These are phyloP conservation scores for Paecilomyces fulvus DNA, from an alignment of 2,329 filamentous ascomycete species.

Conservation along the genomic window DNA sequence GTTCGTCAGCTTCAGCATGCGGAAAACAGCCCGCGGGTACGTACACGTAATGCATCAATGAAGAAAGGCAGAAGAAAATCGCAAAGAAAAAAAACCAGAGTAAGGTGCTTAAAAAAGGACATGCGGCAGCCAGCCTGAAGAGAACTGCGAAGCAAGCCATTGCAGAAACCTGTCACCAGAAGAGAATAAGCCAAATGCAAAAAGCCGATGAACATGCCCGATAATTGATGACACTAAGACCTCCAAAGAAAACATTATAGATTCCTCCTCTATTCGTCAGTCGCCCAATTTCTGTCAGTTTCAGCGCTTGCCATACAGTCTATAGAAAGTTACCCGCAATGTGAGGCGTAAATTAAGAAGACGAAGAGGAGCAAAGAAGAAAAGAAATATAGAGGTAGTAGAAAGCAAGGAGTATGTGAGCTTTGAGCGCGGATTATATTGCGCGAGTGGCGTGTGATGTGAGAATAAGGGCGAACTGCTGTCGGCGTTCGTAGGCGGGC, in stretches of 20 bases:
- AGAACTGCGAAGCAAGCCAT: neutral
- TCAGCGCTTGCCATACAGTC: slow-evolving; percentile 10
- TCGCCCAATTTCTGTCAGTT: slow-evolving; percentile 8
- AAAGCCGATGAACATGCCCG: neutral
- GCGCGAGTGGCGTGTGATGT: neutral
- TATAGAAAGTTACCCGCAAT: slow-evolving; percentile 9
- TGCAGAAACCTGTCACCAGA: neutral
- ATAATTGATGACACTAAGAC: neutral
- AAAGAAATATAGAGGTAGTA: neutral
- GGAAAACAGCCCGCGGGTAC: neutral
- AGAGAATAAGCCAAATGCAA: neutral
- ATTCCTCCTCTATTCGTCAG: slow-evolving; percentile 14
- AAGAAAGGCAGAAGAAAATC: neutral
- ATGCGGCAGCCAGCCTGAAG: neutral
- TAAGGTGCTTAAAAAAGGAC: neutral
- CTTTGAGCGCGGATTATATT: neutral
- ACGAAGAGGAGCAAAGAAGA: neutral
- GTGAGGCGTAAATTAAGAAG: neutral
- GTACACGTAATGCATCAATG: neutral
- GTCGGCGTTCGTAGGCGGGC: neutral
- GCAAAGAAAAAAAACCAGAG: neutral
- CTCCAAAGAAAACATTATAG: neutral
- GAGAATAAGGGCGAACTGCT: neutral
- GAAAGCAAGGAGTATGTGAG: neutral
- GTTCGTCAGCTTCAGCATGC: slow-evolving; percentile 4